These are phyloP conservation scores for Termitomyces titanicus DNA, from an alignment of 768 basidiomycete species.

Conservation along the genomic window DNA sequence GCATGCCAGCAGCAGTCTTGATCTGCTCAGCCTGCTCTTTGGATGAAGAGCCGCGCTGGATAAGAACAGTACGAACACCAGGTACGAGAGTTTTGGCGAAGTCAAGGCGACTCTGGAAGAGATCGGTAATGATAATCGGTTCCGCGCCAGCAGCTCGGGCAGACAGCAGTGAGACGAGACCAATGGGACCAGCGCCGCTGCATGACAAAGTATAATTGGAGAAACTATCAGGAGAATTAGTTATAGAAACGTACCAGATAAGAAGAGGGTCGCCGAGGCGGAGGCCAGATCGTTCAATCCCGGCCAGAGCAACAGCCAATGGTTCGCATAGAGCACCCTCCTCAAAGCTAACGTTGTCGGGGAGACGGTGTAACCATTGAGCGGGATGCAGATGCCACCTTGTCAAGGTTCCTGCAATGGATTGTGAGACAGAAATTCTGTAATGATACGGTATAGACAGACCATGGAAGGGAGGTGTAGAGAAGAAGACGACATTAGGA, in stretches of 20 bases:
- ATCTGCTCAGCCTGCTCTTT: conserved; percentile 52
- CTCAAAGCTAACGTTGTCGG: conserved; percentile 58
- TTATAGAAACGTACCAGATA: conserved; percentile 42
- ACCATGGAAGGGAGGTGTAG: conserved; percentile 69
- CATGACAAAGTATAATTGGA: not conserved
- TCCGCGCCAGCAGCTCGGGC: conserved; percentile 68
- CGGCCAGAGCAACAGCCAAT: conserved; percentile 62
- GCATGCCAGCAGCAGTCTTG: conserved; percentile 45
- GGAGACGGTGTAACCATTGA: conserved; percentile 64
- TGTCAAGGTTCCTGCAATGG: conserved; percentile 49
- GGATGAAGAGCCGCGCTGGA: conserved; percentile 40
- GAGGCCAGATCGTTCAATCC: conserved; percentile 61
- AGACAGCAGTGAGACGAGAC: conserved; percentile 56
- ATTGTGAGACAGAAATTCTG: not conserved
- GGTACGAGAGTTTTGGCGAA: conserved; percentile 63
- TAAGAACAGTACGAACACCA: conserved; percentile 52
- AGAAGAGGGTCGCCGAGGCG: conserved; percentile 62
- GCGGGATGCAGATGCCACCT: conserved; percentile 67
- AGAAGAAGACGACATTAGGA: conserved; percentile 60
- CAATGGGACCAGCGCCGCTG: conserved; percentile 69
- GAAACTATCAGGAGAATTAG: not conserved
- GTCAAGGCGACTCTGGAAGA: conserved; percentile 61
- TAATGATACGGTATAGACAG: not conserved
- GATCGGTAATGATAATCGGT: conserved; percentile 66
- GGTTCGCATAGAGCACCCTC: conserved; percentile 70